Evolutionary conservation across 2,329 filamentous ascomycete species (phyloP), one percentile per base, ranked within the genome.

Genomic region (Apiospora rasikravindrae): DNA sequence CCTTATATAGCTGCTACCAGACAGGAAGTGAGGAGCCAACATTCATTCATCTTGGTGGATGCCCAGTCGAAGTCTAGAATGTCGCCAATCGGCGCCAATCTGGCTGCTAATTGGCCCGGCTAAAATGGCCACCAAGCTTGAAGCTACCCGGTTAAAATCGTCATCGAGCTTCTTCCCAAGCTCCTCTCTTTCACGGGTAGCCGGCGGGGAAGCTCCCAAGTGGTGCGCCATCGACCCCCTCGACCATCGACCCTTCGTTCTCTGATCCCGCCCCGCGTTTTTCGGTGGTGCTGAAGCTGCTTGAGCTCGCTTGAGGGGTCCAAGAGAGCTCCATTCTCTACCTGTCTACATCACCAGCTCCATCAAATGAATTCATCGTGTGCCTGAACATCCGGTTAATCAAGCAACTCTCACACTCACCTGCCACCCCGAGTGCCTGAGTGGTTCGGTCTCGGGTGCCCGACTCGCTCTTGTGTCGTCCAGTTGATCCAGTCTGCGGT

Each of bases 331-430:
- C 53, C 53, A 61, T 33, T 4, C 53, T 22, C 8, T 42, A 33
- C 53, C 22, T 4, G 29, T 22, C 8, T 42, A 33, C 53, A 61
- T 61, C 53, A 61, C 33, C 33, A 37, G 53, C 53, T 61, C 53
- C 53, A 61, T 61, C 26, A 7, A 61, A 33, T 22, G 53, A 37
- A 61, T 61, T 37, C 53, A 61, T 61, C 53, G 53, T 37, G 29
- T 61, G 53, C 22, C 53, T 33, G 8, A 22, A 61, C 53, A 61
- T 37, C 53, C 53, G 53, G 53, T 61, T 61, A 61, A 61, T 61
- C 53, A 33, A 61, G 29, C 29, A 29, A 29, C 29, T 57, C 26
- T 16, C 26, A 26, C 51, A 19, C 26, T 13, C 24, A 8, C 2
- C 26, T 57, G 26, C 26, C 26, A 53, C 26, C 51, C 51, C 33